These are phyloP conservation scores for Trichoderma sp. DNA, from an alignment of 2,329 filamentous ascomycete genomes.

Conservation along the genomic window DNA sequence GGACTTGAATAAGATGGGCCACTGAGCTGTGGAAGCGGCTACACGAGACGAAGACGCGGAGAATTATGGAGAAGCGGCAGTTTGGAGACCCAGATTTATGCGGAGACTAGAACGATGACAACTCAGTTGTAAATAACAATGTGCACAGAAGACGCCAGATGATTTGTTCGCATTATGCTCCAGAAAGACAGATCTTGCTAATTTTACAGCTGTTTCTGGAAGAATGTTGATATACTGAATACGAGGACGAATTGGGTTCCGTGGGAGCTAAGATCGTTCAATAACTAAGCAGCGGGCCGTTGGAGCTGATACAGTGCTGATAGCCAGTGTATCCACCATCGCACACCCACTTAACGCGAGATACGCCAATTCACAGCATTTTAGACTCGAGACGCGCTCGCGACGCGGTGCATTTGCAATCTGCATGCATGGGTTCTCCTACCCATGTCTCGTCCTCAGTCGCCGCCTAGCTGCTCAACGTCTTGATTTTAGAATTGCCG, in stretches of 20 bases:
- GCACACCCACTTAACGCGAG: slow-evolving; percentile 24
- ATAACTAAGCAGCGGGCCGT: no score
- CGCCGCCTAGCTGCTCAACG: slow-evolving; percentile 10
- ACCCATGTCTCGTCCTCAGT: slow-evolving; percentile 12
- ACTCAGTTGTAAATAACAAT: not conserved
- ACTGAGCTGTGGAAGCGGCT: not conserved
- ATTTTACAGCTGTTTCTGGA: not conserved
- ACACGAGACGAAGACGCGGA: not conserved
- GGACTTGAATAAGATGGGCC: slow-evolving; percentile 26
- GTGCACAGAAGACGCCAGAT: not conserved
- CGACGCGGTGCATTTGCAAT: slow-evolving; percentile 24
- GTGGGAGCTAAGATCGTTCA: no score
- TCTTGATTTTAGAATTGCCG: not conserved
- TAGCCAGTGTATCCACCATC: slow-evolving; percentile 5
- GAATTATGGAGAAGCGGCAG: not conserved
- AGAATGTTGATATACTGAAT: not conserved
- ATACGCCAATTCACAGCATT: slow-evolving; percentile 3
- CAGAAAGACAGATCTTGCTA: not conserved
- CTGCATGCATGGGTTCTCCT: slow-evolving; percentile 11
- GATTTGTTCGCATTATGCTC: not conserved
- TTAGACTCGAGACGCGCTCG: slow-evolving; percentile 24
- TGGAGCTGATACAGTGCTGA: not conserved
- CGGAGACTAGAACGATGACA: not conserved
- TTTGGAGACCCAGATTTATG: not conserved
- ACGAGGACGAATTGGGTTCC: not conserved